phyloP scores from a whole-genome alignment of 352 stramenopile species.

The Poterioochromonas sp. region DNA sequence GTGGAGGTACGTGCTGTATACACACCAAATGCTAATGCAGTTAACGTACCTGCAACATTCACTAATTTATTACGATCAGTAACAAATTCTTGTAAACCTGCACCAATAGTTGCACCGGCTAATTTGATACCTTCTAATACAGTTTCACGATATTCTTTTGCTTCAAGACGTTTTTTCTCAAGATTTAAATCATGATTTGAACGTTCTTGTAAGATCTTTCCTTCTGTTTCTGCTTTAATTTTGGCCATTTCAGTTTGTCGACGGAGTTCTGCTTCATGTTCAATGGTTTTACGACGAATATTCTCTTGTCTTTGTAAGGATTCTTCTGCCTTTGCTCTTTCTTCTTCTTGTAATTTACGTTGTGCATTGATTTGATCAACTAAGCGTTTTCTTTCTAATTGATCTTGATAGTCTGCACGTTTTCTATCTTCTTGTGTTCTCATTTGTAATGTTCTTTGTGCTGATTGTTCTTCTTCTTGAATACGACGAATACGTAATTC shows the following conservation, averaged over 20 bases:
- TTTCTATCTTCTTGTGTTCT: slow-evolving; percentile 70
- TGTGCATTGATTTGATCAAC: slow-evolving; percentile 89
- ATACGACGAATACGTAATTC: slow-evolving; percentile 24
- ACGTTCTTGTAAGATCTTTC: slow-evolving; percentile 78
- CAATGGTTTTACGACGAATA: slow-evolving; percentile 88
- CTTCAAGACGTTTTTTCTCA: slow-evolving; percentile 72
- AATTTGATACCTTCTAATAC: slow-evolving; percentile 75
- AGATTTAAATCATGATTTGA: slow-evolving; percentile 84
- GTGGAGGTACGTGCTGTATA: slow-evolving; percentile 41
- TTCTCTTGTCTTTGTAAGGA: slow-evolving; percentile 86
- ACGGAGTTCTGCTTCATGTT: slow-evolving; percentile 89
- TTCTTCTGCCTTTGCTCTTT: slow-evolving; percentile 97
- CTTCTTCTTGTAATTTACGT: slow-evolving; percentile 70
- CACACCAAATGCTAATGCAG: slow-evolving; percentile 43
- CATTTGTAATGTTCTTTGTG: slow-evolving; percentile 21
- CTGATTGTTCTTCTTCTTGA: slow-evolving; percentile 16
- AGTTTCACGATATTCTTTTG: slow-evolving; percentile 50
- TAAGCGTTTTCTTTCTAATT: slow-evolving; percentile 96
- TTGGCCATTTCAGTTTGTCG: slow-evolving; percentile 86
- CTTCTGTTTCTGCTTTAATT: slow-evolving; percentile 81
- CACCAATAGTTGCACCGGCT: slow-evolving; percentile 71
- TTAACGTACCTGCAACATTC: slow-evolving; percentile 2
- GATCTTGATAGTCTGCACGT: slow-evolving; percentile 90
- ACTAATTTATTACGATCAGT: slow-evolving; percentile 32
- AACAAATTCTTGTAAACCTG: slow-evolving; percentile 55